Base-by-base conservation (phyloP, 164 flowering plant genomes). In the Magnolia officinalis region DNA sequence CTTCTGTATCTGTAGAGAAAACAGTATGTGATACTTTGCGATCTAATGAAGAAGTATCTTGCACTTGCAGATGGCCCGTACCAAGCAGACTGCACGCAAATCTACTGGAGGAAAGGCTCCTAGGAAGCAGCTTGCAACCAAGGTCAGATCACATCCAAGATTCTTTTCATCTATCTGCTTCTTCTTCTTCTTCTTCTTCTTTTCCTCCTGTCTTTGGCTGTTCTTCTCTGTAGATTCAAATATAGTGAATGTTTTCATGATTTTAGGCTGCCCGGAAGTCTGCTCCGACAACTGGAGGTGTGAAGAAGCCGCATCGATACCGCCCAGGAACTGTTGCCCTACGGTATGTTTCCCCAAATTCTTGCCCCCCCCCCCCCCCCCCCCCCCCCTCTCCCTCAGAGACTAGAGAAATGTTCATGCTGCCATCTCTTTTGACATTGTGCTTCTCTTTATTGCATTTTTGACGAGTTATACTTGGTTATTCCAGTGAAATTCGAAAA, bases 311-410 rank as follows among this genome's bases (percentile, higher is more conserved):
- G 16, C 79, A 77, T 3, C 19, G 79, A 21, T 77, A 77, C 29
- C 79, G 74, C 58, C 79, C 79, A 59, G 79, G 79, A 77, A 77
- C 79, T 71, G 79, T 77, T 71, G 79, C 79, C 23, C 79, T 77
- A 19, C 79, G 74, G 79, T 76, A 37, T 68, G 72, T 55, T 37
- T 37, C 6, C 45, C 45, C 5, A 31, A 37, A 37, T 66, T 10
- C 11, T 24, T 24, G 26, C 1, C 26, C 26, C 26, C 26, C 26
- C 26, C 26, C 26, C 1, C 26, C 26, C 1, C 29, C 24, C 24
- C 24, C 24, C 24, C 1, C 29, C 1, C 29, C 1, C 29, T 26
- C 29, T 1, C 29, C 1, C 29, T 26, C 29, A 0, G 2, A 26
- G 58, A 49, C 50, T 21, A 71, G 19, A 8, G 26, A 8, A 3